Evolutionary conservation across 2,329 filamentous ascomycete species (phyloP), one percentile per base, ranked within the genome.

Genomic region (Penicillium aurantiogriseum): DNA sequence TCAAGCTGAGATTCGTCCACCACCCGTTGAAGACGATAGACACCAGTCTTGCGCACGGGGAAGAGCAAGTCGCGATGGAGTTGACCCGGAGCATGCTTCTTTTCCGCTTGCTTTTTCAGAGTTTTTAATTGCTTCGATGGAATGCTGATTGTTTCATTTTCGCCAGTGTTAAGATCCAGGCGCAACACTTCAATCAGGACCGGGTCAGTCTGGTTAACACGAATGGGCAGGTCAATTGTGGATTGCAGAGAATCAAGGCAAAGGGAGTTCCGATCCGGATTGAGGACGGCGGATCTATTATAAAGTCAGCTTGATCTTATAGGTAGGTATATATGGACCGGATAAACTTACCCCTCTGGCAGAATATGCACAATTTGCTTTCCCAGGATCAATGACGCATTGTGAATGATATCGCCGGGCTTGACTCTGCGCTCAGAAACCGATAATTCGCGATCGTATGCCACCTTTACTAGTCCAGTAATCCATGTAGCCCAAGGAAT

Each of bases 341-440:
- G 9, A 53, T 29, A 31, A 33, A 71, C 81, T 65, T 74, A 88
- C 80, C 95, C 95, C 80, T 99, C 94, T 2, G 94, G 94, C 54
- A 99, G 80, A 69, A 99, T 96, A 72, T 99, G 94, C 75, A 99
- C 93, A 67, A 97, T 96, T 77, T 97, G 92, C 74, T 92, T 94
- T 70, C 94, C 94, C 77, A 96, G 84, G 63, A 99, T 97, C 69
- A 97, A 83, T 23, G 92, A 96, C 33, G 91, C 85, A 72, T 97
- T 97, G 72, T 97, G 91, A 60, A 96, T 80, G 62, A 99, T 92
- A 61, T 85, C 88, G 29, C 88, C 89, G 17, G 92, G 86, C 71
- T 96, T 96, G 71, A 99, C 93, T 69, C 88, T 91, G 64, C 89
- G 87, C 74, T 97, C 95, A n/a, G 91, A 94, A 64, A 99, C 89